phyloP scores from a whole-genome alignment of 75 land plant species.

The Pinus tabuliformis region DNA sequence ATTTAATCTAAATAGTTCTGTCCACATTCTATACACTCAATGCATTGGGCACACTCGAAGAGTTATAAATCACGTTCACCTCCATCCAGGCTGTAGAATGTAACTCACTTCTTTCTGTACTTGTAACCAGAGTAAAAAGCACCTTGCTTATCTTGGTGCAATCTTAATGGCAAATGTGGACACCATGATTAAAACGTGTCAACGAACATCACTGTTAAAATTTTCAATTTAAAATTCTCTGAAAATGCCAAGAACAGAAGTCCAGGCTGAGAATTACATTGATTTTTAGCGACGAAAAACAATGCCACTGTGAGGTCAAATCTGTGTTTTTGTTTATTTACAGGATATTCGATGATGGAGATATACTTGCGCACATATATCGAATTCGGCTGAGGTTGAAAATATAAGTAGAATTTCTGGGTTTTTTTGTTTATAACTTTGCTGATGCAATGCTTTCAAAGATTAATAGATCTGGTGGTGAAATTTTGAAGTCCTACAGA shows the following conservation, averaged over 20 bases:
- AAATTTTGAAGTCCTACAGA: background rate
- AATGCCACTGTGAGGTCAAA: background rate
- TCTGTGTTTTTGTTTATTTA: background rate
- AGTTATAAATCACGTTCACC: too few relatives aligned
- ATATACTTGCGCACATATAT: slow-evolving; percentile 61
- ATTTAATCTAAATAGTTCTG: too few relatives aligned
- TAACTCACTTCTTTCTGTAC: too few relatives aligned
- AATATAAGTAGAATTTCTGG: background rate
- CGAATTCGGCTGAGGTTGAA: slow-evolving; percentile 70
- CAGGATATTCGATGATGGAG: slow-evolving; percentile 11
- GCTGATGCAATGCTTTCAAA: background rate
- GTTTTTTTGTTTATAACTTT: background rate
- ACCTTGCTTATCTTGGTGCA: too few relatives aligned
- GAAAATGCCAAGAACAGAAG: background rate
- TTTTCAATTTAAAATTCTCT: too few relatives aligned
- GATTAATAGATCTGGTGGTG: background rate
- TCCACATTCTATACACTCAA: too few relatives aligned
- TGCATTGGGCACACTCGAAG: too few relatives aligned
- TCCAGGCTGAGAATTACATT: background rate
- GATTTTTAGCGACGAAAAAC: too few relatives aligned
- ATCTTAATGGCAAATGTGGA: background rate
- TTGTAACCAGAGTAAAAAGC: too few relatives aligned
- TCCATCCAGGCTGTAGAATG: too few relatives aligned
- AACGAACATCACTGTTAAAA: background rate
- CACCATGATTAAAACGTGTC: background rate